Conservation (phyloP, 2,329 filamentous ascomycete species). For the Pyricularia sp. region DNA sequence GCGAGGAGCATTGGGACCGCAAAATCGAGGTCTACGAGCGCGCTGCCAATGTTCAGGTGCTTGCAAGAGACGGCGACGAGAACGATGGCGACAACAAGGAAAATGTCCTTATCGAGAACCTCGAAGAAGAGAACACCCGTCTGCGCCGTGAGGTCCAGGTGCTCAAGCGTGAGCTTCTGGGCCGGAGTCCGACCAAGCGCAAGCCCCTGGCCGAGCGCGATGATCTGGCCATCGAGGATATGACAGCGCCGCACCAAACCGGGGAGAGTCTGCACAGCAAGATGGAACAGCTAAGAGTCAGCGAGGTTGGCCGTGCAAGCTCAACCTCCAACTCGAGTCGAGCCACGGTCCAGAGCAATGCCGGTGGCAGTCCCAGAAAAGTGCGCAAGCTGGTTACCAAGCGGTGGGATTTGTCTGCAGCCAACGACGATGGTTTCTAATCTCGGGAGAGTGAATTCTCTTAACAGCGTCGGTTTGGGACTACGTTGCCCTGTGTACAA, state of each 20-base stretch:
- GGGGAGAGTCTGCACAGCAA: constrained; percentile 30
- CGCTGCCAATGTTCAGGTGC: constrained; percentile 6
- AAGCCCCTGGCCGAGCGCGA: constrained; percentile 45
- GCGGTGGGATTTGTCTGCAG: constrained; percentile 33
- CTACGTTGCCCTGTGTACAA: not conserved
- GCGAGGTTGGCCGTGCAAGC: constrained; percentile 16
- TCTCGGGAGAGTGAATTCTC: not conserved
- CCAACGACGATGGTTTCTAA: constrained; percentile 30
- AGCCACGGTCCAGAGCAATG: constrained; percentile 15
- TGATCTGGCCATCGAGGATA: constrained; percentile 24
- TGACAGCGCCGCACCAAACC: constrained; percentile 9
- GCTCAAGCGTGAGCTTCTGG: constrained; percentile 55
- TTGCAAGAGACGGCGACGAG: constrained; percentile 12
- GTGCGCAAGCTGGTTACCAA: constrained; percentile 36
- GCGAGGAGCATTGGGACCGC: constrained; percentile 77
- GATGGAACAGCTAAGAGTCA: constrained; percentile 42
- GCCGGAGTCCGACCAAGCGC: constrained; percentile 54
- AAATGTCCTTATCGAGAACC: constrained; percentile 51
- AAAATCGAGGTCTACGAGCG: constrained; percentile 60
- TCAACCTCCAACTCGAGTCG: constrained; percentile 9
- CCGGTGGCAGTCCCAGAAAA: constrained; percentile 40
- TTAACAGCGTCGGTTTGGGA: not conserved
- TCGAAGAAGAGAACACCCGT: constrained; percentile 63
- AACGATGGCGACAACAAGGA: constrained; percentile 44
- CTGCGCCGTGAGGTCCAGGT: constrained; percentile 55